phyloP scores from a whole-genome alignment of 345 rosid genomes.

The Populus tremula region DNA sequence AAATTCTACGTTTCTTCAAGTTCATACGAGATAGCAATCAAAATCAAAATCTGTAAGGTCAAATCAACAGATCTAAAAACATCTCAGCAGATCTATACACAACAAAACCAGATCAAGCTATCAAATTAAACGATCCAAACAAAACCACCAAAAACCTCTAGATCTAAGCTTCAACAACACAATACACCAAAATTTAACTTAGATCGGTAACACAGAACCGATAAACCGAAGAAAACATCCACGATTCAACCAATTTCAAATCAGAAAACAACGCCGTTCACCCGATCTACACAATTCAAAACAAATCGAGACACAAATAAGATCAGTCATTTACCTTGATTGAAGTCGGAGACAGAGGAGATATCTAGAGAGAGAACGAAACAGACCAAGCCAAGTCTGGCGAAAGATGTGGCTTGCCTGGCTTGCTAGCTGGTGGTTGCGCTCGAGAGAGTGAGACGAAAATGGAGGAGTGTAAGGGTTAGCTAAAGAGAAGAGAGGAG shows the following conservation, averaged over 20 bases:
- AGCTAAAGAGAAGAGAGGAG: neutral
- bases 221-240: neutral
- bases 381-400: slow-evolving; percentile 2
- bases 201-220: slow-evolving; percentile 11
- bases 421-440: neutral
- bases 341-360: neutral
- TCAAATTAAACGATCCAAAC: neutral
- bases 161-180: slow-evolving; percentile 26
- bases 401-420: neutral
- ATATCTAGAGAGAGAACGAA: neutral
- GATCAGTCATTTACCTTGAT: neutral
- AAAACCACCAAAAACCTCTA: neutral
- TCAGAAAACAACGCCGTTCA: neutral
- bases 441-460: neutral
- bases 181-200: neutral
- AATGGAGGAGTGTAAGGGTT: neutral
- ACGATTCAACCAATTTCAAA: neutral
- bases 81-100: slow-evolving; percentile 20
- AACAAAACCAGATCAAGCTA: slow-evolving; percentile 18
- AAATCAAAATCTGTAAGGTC: neutral
- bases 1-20: neutral
- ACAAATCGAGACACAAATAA: neutral
- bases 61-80: neutral
- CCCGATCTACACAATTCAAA: neutral
- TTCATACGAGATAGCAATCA: too few relatives aligned